Base-by-base conservation (phyloP, 495 filamentous ascomycete species). In the Neurospora sublineolata region DNA sequence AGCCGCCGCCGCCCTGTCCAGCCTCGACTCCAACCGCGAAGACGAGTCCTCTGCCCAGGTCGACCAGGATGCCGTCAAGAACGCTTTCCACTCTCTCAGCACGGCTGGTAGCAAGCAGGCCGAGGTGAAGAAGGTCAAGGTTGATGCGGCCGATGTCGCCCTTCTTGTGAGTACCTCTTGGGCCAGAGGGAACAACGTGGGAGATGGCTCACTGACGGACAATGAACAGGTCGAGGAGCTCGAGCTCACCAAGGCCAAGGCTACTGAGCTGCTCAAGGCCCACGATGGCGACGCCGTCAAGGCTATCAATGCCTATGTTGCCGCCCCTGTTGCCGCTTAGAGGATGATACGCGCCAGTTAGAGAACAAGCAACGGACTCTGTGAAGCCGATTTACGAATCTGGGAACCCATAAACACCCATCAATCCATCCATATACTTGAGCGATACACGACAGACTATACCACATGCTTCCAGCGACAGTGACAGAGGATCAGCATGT, bases 1-100 rank as follows among this genome's bases (percentile, higher is more conserved):
- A 82, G 92, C 94, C 27, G 93, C 93, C 71, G 93, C 92, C 36
- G 94, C 94, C 20, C 89, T 97, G 76, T 89, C 88, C 73, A 88
- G 89, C 70, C 90, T 97, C 70, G 90, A 94, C 75, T 80, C 86
- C 36, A 81, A 81, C 72, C 89, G 89, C 71, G 91, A 90, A 69
- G 84, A 87, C 8, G 82, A 83, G n/a, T 73, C 82, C 30, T 72
- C 75, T 11, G 70, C 81, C 8, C 85, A 86, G 73, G 88, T 92
- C 73, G 92, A 97, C 75, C 87, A 92, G 69, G 93, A 95, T 74
- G 94, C 93, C 36, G 84, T 97, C 30, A 89, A 87, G 42, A 91
- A 92, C 79, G 94, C 94, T 14, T 94, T 98, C 87, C 88, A 89
- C 77, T 84, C 87, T 67, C 81, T 93, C 8, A 87, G 82, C 27